Evolutionary conservation across 176 grass and related monocot species (phyloP), one percentile per base, ranked within the genome.

Genomic region (Canna indica): DNA sequence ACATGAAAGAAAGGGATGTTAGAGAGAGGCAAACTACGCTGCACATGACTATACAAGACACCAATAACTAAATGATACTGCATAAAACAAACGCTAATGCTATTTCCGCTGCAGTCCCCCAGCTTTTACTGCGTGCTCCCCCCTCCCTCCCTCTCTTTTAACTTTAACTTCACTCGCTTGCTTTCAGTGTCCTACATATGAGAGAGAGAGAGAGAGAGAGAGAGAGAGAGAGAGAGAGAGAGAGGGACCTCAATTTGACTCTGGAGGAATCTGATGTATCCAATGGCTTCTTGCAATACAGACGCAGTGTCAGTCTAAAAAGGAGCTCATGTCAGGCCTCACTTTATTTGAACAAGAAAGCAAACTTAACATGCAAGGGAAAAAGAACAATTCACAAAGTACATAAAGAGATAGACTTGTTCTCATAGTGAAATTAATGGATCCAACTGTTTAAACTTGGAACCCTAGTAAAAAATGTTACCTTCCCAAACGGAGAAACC

Each of bases 251-350:
- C 33, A 60, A 74, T 59, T 27, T 74, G 71, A 59, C 71, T 3
- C 6, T 29, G 73, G 64, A 56, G 61, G 73, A 75, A 81, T 73
- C 54, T 52, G 71, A 99, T 99, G 80, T 99, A 99, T 31, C 94
- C 89, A 93, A 90, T 93, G 82, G 94, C 86, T 90, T 99, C 94
- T 83, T 87, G 84, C 72, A 99, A 90, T 78, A 99, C 94, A 80
- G 94, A 99, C 80, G 94, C 94, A 15, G 94, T 93, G 86, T 99
- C 94, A 87, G 94, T 99, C 94, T 97, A 58, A 76, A 88, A 91
- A 85, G 22, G 81, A 82, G 81, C 58, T 31, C 30, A 59, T 59
- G 76, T 68, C 66, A 81, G 79, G 77, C 17, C 46, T 79, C 48
- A 27, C 24, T 59, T 71, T 71, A 61, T 44, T 25, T 39, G 33